phyloP scores from a whole-genome alignment of 2,329 filamentous ascomycete species.

The Verticillium klebahnii region DNA sequence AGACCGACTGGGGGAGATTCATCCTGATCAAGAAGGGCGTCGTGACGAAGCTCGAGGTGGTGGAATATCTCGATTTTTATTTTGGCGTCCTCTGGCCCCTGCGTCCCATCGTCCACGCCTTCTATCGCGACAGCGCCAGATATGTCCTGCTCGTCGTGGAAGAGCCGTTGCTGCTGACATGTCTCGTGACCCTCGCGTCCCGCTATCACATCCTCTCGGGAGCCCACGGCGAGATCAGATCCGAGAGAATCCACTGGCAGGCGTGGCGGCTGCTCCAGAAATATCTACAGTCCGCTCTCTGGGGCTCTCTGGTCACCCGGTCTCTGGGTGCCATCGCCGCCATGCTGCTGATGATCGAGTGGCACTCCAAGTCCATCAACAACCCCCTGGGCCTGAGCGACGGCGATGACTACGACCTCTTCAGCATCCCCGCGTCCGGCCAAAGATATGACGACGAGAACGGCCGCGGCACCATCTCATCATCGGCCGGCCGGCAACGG shows the following conservation, averaged over 20 bases:
- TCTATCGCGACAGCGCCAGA: not conserved
- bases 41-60: not conserved
- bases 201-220: not conserved
- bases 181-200: not conserved
- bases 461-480: not conserved
- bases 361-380: slow-evolving; percentile 1
- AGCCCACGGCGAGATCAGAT: not conserved
- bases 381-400: not conserved
- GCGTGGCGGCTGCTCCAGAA: not conserved
- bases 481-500: not conserved
- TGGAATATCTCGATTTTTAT: not conserved
- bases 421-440: not conserved
- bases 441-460: not conserved
- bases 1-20: not conserved
- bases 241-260: not conserved
- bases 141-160: not conserved
- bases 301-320: not conserved
- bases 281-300: not conserved
- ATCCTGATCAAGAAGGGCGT: not conserved
- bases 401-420: not conserved
- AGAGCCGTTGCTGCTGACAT: not conserved
- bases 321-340: not conserved
- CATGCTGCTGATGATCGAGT: slow-evolving; percentile 1
- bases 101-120: not conserved
- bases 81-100: not conserved